A percentile compares a stretch with the other conserved stretches of the same genome.
These are phyloP conservation scores for Taphrina deformans DNA, from an alignment of 1,139 yeast genomes.

Conservation along the genomic window DNA sequence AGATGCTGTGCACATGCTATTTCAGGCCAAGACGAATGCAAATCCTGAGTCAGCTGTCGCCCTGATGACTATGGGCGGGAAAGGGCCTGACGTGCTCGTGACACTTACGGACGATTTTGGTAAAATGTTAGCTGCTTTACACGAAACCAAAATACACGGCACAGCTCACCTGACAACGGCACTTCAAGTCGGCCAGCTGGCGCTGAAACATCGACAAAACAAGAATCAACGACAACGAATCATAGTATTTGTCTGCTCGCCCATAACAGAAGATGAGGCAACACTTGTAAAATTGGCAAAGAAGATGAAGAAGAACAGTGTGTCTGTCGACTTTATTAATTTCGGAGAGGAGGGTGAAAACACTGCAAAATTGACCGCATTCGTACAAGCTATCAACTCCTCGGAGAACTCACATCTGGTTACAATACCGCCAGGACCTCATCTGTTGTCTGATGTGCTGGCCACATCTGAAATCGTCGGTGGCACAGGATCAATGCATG, in stretches of 20 bases:
- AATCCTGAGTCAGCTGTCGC: conserved; percentile 97
- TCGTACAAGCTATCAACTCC: conserved; percentile 70
- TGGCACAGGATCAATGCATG: conserved; percentile 55
- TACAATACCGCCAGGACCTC: conserved; percentile 86
- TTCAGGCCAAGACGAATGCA: conserved; percentile 78
- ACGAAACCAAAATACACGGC: conserved; percentile 76
- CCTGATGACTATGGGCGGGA: conserved; percentile 59
- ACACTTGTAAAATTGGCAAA: conserved; percentile 83
- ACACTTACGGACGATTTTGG: conserved; percentile 89
- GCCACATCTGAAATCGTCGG: conserved; percentile 67
- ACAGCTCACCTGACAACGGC: conserved; percentile 72
- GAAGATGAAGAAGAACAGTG: conserved; percentile 87
- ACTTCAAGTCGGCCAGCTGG: conserved; percentile 94
- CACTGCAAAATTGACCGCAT: conserved; percentile 75
- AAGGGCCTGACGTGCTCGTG: conserved; percentile 72
- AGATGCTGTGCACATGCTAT: conserved; percentile 86
- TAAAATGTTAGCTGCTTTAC: conserved; percentile 80
- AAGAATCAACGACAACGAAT: conserved; percentile 90
- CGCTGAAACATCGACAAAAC: conserved; percentile 93
- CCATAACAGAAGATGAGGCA: conserved; percentile 67
- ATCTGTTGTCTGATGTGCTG: conserved; percentile 70
- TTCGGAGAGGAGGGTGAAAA: conserved; percentile 87
- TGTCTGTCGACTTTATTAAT: conserved; percentile 85
- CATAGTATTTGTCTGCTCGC: conserved; percentile 86
- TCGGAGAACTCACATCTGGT: conserved; percentile 80